These are phyloP conservation scores for Ceratonia siliqua DNA, from an alignment of 306 rosid genomes.

Conservation along the genomic window DNA sequence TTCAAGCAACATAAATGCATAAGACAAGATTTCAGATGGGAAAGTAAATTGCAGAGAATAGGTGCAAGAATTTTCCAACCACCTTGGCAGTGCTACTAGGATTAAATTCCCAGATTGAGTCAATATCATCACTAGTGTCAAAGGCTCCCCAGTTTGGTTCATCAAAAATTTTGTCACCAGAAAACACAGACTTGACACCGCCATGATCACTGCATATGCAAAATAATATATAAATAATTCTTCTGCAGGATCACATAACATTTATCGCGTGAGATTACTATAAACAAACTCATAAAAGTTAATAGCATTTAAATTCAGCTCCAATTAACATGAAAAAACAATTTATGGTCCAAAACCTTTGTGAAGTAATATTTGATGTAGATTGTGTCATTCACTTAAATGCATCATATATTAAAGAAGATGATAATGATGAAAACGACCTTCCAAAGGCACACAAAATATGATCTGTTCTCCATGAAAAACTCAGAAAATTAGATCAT, in stretches of 20 bases:
- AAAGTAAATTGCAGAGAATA: not conserved
- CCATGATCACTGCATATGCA: constrained; percentile 60
- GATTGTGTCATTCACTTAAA: not conserved
- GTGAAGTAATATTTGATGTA: not conserved
- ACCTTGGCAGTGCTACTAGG: constrained; percentile 47
- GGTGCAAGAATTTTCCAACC: not conserved
- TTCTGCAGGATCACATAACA: constrained; percentile 14
- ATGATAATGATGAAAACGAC: not conserved
- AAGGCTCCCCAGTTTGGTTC: constrained; percentile 84
- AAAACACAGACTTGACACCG: constrained; percentile 64
- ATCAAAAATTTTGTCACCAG: constrained; percentile 67
- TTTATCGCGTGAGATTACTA: not conserved
- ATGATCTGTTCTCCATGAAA: not conserved
- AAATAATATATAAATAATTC: constrained; percentile 18
- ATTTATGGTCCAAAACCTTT: not conserved
- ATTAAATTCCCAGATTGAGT: constrained; percentile 86
- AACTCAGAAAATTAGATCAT: not conserved
- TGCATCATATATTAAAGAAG: constrained; percentile 1
- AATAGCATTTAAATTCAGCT: not conserved
- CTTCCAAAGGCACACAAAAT: constrained; percentile 24
- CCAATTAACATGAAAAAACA: not conserved
- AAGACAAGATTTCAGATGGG: not conserved
- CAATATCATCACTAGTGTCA: constrained; percentile 79
- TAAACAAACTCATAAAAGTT: not conserved
- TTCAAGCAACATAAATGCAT: not conserved